Conservation (phyloP, 2,329 filamentous ascomycete species). For the Aaosphaeria arxii region DNA sequence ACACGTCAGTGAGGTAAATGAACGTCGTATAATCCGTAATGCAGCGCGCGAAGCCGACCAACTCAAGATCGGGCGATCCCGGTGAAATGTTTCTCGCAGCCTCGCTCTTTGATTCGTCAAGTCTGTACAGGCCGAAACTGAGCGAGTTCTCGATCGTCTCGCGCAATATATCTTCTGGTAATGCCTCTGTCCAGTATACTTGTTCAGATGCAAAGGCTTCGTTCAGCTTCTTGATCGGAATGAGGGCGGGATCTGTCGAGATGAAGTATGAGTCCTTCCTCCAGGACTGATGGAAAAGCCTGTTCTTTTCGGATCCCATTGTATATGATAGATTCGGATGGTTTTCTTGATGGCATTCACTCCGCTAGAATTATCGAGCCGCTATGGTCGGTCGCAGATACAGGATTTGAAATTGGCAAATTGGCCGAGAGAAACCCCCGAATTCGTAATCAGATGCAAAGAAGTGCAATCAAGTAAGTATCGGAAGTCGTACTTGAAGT, state of each 20-base stretch:
- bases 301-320: neutral
- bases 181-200: slow-evolving; percentile 5
- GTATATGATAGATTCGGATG: neutral
- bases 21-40: slow-evolving; percentile 9
- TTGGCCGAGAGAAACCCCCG: too few relatives aligned
- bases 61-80: neutral
- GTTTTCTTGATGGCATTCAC: too few relatives aligned
- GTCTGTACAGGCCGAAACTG: neutral
- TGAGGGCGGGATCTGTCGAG: slow-evolving; percentile 4
- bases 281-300: slow-evolving; percentile 1
- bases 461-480: too few relatives aligned
- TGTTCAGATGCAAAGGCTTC: slow-evolving; percentile 4
- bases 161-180: neutral
- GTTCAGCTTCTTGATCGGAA: slow-evolving; percentile 6
- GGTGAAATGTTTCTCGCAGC: neutral
- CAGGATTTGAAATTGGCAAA: too few relatives aligned
- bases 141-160: neutral
- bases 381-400: too few relatives aligned
- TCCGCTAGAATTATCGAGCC: too few relatives aligned
- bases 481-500: too few relatives aligned
- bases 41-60: slow-evolving; percentile 8
- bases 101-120: neutral
- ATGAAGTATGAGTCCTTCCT: slow-evolving; percentile 6
- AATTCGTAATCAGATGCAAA: too few relatives aligned
- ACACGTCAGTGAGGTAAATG: slow-evolving; percentile 8